Evolutionary conservation across 192 early-diverging fungal species (phyloP), one percentile per base, ranked within the genome.

Genomic region (Chytriomyces sp.): DNA sequence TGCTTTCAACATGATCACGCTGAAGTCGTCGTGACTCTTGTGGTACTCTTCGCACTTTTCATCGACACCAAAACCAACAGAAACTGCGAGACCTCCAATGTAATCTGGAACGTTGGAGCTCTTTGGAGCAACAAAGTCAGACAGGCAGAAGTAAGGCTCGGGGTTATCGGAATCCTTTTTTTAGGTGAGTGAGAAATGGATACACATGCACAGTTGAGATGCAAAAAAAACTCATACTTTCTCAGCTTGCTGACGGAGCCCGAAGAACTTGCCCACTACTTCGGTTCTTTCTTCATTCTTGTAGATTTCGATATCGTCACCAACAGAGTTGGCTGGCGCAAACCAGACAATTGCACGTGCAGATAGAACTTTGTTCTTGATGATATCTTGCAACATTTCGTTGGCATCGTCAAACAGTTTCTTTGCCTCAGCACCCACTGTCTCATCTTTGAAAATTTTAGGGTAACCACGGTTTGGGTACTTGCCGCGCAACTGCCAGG

Each of bases 391-490:
- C 60, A 98, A 84, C 93, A 95, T 93, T 45, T 6, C 81, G 77
- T 89, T 77, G 7, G 96, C 96, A 77, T 98, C 96, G 48, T 94
- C 91, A 82, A 91, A 93, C 24, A 98, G 77, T 79, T 92, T 92
- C 80, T 93, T 92, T 7, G 96, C 96, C 82, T 98, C 96, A 1
- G 90, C 86, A 16, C 96, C 83, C 28, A 98, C 96, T 3, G 93
- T 88, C 66, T 96, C 95, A 81, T 98, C 96, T 68, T 96, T 93
- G 85, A 98, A 98, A 76, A 98, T 95, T 89, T 97, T 97, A 75
- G 96, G 96, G 79, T 91, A 98, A 28, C 96, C 95, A 71, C 96
- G 93, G 87, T 98, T 98, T 20, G 96, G 96, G 78, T 98, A 98
- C 77, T 92, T 94, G 67, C 96, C 96, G 28, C 96, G 89, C 26